Evolutionary conservation across 1,284 basidiomycete species (phyloP).

Genomic region (Dichomitus squalens): DNA sequence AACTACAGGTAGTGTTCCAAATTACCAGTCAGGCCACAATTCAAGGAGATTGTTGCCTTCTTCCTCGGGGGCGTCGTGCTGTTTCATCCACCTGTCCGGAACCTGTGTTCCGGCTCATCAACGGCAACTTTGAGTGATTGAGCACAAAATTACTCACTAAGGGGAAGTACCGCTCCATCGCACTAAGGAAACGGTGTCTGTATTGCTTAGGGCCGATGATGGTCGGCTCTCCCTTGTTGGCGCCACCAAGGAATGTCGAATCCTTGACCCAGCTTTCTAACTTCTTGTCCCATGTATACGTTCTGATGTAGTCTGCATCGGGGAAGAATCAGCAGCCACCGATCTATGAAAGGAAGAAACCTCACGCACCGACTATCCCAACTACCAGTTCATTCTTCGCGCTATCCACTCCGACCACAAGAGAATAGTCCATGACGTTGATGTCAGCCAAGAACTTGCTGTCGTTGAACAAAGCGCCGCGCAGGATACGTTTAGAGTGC

Average conservation of each 20-base stretch:
- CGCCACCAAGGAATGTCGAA: slow-evolving; percentile 82
- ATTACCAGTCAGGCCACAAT: slow-evolving; percentile 55
- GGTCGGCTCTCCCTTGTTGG: slow-evolving; percentile 85
- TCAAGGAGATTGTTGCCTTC: slow-evolving; percentile 58
- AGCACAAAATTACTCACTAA: slow-evolving; percentile 49
- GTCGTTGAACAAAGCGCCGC: slow-evolving; percentile 92
- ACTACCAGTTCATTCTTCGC: slow-evolving; percentile 85
- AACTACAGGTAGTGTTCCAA: slow-evolving; percentile 5
- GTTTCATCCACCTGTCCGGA: slow-evolving; percentile 88
- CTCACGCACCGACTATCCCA: slow-evolving; percentile 87
- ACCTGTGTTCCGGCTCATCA: slow-evolving; percentile 45
- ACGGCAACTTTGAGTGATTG: neutral
- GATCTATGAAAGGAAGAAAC: slow-evolving; percentile 21
- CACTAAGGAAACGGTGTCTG: slow-evolving; percentile 84
- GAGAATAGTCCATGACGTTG: slow-evolving; percentile 99
- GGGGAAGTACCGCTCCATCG: slow-evolving; percentile 93
- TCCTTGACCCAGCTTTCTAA: slow-evolving; percentile 98
- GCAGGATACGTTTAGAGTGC: slow-evolving; percentile 91
- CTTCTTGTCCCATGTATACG: slow-evolving; percentile 98
- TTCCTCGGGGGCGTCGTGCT: slow-evolving; percentile 73
- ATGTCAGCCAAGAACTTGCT: slow-evolving; percentile 93
- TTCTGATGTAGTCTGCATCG: slow-evolving; percentile 82
- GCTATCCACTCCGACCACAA: slow-evolving; percentile 92
- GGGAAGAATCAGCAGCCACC: neutral
- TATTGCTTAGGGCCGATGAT: slow-evolving; percentile 90